A percentile compares a stretch with the other conserved stretches of the same genome.
Conservation (phyloP, 2,329 filamentous ascomycete genomes). For the Chrysosporium queenslandicum region DNA sequence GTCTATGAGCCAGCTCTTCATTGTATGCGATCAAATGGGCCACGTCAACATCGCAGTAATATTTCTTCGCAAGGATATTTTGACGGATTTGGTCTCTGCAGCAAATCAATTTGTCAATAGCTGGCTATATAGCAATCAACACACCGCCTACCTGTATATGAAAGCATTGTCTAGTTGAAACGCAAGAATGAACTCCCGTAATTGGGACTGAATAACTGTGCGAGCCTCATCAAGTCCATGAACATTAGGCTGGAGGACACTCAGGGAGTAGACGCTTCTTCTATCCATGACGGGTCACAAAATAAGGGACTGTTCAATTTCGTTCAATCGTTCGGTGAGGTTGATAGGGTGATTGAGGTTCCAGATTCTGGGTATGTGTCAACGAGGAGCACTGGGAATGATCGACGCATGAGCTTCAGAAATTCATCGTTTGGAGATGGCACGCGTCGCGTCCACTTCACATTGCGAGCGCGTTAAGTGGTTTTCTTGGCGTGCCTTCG, state of each 20-base stretch:
- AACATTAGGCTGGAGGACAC: slow-evolving; percentile 61
- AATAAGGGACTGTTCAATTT: neutral
- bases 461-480: slow-evolving; percentile 32
- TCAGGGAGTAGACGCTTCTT: slow-evolving; percentile 75
- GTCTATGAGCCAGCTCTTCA: slow-evolving; percentile 81
- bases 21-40: slow-evolving; percentile 93
- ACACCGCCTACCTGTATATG: slow-evolving; percentile 64
- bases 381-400: no score
- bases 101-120: neutral
- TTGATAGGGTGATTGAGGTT: no score
- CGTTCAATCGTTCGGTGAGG: neutral
- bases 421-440: neutral
- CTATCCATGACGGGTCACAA: slow-evolving; percentile 57
- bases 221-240: slow-evolving; percentile 59
- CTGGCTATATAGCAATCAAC: neutral
- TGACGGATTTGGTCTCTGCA: slow-evolving; percentile 84
- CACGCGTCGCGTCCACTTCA: slow-evolving; percentile 24
- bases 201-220: slow-evolving; percentile 62
- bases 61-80: slow-evolving; percentile 88
- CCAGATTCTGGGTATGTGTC: no score
- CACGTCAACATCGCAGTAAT: slow-evolving; percentile 92
- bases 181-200: slow-evolving; percentile 84
- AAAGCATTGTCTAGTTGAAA: slow-evolving; percentile 92
- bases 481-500: slow-evolving; percentile 18
- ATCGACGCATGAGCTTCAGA: neutral